Percentiles rank a stretch among this genome's conserved stretches.
These are phyloP conservation scores for Gossypium raimondii DNA, from an alignment of 345 rosid genomes.

Conservation along the genomic window DNA sequence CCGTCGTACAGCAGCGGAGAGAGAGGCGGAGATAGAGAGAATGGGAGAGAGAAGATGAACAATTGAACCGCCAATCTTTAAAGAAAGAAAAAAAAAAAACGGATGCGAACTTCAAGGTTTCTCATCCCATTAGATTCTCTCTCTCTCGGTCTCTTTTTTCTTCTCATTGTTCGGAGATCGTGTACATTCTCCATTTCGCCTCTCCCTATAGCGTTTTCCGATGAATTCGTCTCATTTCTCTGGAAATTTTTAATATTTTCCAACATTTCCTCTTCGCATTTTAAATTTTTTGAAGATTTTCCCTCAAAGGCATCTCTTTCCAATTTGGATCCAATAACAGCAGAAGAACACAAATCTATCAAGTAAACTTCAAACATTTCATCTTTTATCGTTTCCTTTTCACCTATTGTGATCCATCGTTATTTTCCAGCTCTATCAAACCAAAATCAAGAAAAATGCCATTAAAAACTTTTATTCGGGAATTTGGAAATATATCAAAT, in stretches of 20 bases:
- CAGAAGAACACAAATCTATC: neutral
- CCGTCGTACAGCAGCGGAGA: neutral
- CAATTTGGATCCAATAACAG: neutral
- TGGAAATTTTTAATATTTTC: neutral
- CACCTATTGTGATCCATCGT: neutral
- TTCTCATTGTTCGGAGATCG: neutral
- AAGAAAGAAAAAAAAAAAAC: neutral
- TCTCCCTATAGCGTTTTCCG: neutral
- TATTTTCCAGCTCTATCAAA: neutral
- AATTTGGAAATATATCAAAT: conserved; percentile 33
- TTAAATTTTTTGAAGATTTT: neutral
- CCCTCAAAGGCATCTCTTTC: neutral
- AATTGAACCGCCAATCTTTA: neutral
- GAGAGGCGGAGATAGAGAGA: neutral
- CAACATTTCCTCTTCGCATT: neutral
- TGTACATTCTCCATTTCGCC: conserved; percentile 4
- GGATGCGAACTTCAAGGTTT: neutral
- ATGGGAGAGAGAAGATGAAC: neutral
- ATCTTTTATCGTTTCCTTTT: neutral
- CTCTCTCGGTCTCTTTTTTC: conserved; percentile 1
- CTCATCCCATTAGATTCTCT: neutral
- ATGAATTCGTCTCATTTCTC: neutral
- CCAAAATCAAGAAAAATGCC: conserved; percentile 31
- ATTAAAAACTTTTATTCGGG: conserved; percentile 48
- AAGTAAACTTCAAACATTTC: neutral